Evolutionary conservation across 306 rosid genomes (phyloP), one percentile per base, ranked within the genome.

Genomic region (Sechiopsis laciniata): DNA sequence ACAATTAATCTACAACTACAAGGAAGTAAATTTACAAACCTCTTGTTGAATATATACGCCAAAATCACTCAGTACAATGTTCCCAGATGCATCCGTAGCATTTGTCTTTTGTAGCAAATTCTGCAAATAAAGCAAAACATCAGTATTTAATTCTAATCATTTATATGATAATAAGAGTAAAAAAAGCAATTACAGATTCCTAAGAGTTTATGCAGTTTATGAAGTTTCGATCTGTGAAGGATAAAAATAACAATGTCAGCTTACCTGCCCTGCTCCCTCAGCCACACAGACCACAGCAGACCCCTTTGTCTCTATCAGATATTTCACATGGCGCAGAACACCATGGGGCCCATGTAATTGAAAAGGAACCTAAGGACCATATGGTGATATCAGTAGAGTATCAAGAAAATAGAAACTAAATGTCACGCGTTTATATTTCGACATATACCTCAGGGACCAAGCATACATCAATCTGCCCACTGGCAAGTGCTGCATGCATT

Each of bases 241-340:
- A 22, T 13, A 24, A 17, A n/a, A 4, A 50, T 55, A 37, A 60
- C 52, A 55, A 20, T 71, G 16, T 20, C 24, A 70, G 85, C 78
- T 78, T 71, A 89, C 99, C 97, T 95, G 99, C 78, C 96, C 99
- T 73, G 93, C 97, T 85, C 99, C 99, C 85, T 95, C 99, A 35
- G 99, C 97, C 3, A 82, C 87, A 74, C 99, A 95, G 69, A 95
- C 78, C 37, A 95, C 97, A 35, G 97, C 99, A 3, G 99, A 95
- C 70, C 99, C 99, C 83, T 95, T 95, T 32, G 89, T 89, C 83
- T 86, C 89, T 80, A 95, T 71, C 51, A 95, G 87, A 85, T 88
- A 82, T 86, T 89, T 91, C 62, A 95, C 87, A 84, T 95, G 97
- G 72, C 71, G 87, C 79, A 95, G 73, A 77, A 95, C 86, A 61